phyloP scores from a whole-genome alignment of 768 basidiomycete genomes.

The Kwoniella sp. region DNA sequence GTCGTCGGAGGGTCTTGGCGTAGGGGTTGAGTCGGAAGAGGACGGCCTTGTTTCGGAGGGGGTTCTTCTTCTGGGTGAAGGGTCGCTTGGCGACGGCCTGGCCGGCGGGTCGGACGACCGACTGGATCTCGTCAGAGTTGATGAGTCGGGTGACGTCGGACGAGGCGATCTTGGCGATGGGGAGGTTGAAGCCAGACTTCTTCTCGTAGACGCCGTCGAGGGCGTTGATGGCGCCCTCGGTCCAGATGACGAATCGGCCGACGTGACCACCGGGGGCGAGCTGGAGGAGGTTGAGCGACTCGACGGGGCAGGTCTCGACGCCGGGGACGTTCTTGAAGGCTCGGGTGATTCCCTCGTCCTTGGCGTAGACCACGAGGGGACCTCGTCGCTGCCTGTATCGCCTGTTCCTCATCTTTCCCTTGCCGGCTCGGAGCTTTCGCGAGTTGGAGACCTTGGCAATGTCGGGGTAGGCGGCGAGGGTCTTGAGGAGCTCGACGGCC shows the following conservation, averaged over 20 bases:
- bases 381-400: constrained; percentile 95
- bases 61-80: constrained; percentile 99
- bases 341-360: constrained; percentile 95
- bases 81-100: constrained; percentile 78
- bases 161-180: constrained; percentile 92
- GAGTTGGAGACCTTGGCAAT: constrained; percentile 97
- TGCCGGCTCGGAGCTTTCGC: constrained; percentile 91
- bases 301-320: constrained; percentile 93
- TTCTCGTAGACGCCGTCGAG: constrained; percentile 96
- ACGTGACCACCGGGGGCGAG: constrained; percentile 99
- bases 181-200: constrained; percentile 62
- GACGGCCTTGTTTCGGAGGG: constrained; percentile 84
- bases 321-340: constrained; percentile 99
- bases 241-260: constrained; percentile 99
- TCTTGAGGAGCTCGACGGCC: constrained; percentile 87
- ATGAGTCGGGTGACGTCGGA: constrained; percentile 95
- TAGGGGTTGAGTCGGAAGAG: constrained; percentile 98
- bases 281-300: constrained; percentile 91
- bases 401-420: constrained; percentile 96
- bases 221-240: constrained; percentile 82
- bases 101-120: constrained; percentile 86
- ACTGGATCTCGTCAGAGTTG: constrained; percentile 97
- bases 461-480: constrained; percentile 81
- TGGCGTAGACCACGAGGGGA: constrained; percentile 92
- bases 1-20: constrained; percentile 85